phyloP scores from a whole-genome alignment of 2,329 filamentous ascomycete species.

The Colletotrichum incanum region DNA sequence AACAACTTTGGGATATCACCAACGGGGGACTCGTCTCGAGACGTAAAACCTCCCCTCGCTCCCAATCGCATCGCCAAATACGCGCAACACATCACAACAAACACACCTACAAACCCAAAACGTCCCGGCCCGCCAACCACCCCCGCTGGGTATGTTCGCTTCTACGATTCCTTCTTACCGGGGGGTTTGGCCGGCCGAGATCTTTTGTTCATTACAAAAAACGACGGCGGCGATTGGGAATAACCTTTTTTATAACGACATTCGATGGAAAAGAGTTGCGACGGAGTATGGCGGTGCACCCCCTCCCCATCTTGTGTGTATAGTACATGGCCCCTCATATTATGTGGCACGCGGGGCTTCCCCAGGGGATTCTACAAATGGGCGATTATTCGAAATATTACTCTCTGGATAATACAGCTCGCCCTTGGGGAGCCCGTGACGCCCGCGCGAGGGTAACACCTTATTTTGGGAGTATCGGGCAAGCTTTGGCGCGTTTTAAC shows the following conservation, averaged over 20 bases:
- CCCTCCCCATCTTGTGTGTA: slow-evolving; percentile 40
- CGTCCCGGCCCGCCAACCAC: slow-evolving; percentile 18
- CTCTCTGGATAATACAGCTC: slow-evolving; percentile 7
- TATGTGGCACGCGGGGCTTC: slow-evolving; percentile 18
- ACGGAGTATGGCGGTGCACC: slow-evolving; percentile 29
- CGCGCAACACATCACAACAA: slow-evolving; percentile 6
- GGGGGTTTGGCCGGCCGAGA: slow-evolving; percentile 25
- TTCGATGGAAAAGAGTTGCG: slow-evolving; percentile 37
- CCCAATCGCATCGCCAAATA: slow-evolving; percentile 9
- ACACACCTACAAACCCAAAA: background rate
- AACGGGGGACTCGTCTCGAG: slow-evolving; percentile 28
- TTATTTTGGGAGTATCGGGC: background rate
- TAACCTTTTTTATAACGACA: slow-evolving; percentile 27
- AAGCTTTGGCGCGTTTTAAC: background rate
- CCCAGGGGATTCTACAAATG: background rate
- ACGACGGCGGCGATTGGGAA: slow-evolving; percentile 29
- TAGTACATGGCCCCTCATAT: slow-evolving; percentile 40
- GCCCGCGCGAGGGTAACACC: background rate
- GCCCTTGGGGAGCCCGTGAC: background rate
- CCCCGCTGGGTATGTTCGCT: slow-evolving; percentile 20
- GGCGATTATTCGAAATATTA: background rate
- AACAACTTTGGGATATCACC: slow-evolving; percentile 36
- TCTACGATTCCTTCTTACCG: slow-evolving; percentile 15
- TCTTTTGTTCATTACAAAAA: slow-evolving; percentile 6
- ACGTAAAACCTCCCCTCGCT: slow-evolving; percentile 2